Percentiles rank a stretch among this genome's conserved stretches.
These are phyloP conservation scores for Ustilago vetiveriae DNA, from an alignment of 1,284 basidiomycete genomes.

Conservation along the genomic window DNA sequence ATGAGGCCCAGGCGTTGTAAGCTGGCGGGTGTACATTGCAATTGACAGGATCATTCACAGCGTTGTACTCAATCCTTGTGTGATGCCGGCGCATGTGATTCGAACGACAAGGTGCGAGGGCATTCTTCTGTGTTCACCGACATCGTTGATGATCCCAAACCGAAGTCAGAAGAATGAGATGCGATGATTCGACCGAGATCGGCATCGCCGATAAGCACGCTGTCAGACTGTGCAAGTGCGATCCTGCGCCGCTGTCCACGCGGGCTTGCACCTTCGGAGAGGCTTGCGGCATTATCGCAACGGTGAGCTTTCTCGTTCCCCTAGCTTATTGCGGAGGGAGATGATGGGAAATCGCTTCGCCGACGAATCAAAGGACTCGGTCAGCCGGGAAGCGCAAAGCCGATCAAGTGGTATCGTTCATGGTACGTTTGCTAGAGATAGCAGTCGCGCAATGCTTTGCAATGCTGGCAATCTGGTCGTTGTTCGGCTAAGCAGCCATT, in stretches of 20 bases:
- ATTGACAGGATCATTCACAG: no score
- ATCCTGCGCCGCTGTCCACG: background rate
- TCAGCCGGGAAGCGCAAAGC: background rate
- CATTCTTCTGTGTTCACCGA: no score
- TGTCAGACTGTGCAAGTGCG: background rate
- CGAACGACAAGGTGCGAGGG: no score
- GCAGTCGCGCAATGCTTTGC: background rate
- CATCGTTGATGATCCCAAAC: no score
- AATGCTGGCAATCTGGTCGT: background rate
- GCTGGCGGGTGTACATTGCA: no score
- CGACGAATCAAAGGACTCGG: background rate
- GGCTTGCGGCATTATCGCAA: background rate
- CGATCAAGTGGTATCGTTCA: background rate
- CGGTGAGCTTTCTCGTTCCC: background rate
- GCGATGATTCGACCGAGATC: no score
- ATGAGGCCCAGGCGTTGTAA: conserved; percentile 9
- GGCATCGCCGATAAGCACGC: background rate
- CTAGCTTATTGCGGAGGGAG: background rate
- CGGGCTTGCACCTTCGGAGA: background rate
- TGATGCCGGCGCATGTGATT: no score
- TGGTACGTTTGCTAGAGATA: background rate
- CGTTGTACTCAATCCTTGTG: no score
- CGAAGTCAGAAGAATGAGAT: no score
- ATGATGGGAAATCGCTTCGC: background rate
- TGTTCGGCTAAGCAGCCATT: background rate